These are phyloP conservation scores for Phaffia rhodozyma DNA, from an alignment of 1,284 basidiomycete genomes.

Conservation along the genomic window DNA sequence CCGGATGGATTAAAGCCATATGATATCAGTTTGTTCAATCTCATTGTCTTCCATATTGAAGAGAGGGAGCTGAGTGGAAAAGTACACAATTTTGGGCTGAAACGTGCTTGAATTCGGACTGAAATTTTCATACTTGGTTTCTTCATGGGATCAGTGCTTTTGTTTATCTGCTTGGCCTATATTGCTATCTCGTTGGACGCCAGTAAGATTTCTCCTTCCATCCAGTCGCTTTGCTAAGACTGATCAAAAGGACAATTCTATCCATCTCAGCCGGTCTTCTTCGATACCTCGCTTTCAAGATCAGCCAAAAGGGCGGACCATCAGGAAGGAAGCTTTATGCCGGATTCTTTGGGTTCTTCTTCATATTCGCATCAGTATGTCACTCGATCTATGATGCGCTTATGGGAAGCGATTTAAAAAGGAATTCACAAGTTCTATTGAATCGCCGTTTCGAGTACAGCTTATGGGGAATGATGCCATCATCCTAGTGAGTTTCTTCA, in stretches of 20 bases:
- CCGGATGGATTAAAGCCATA: conserved; percentile 72
- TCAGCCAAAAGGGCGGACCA: conserved; percentile 61
- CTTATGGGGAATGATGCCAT: conserved; percentile 52
- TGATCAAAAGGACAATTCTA: not conserved
- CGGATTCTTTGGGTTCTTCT: conserved; percentile 69
- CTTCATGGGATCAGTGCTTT: conserved; percentile 21
- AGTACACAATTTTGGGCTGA: not conserved
- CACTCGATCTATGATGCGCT: conserved; percentile 1
- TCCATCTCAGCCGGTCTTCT: conserved; percentile 63
- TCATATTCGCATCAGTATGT: conserved; percentile 32
- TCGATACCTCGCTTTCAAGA: conserved; percentile 74
- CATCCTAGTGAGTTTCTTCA: conserved; percentile 41
- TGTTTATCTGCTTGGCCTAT: conserved; percentile 52
- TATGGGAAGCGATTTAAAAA: not conserved
- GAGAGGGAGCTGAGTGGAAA: not conserved
- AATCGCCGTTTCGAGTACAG: not conserved
- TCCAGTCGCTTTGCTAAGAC: not conserved
- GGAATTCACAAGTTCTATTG: not conserved
- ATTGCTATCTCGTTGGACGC: conserved; percentile 80
- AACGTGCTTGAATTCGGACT: not conserved
- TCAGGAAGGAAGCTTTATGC: conserved; percentile 60
- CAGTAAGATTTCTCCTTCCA: not conserved
- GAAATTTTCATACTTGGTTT: not conserved
- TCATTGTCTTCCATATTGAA: not conserved
- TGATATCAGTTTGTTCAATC: conserved; percentile 52